Evolutionary conservation across 192 early-diverging fungal species (phyloP), one percentile per base, ranked within the genome.

Genomic region (Backusella tuberculispora): DNA sequence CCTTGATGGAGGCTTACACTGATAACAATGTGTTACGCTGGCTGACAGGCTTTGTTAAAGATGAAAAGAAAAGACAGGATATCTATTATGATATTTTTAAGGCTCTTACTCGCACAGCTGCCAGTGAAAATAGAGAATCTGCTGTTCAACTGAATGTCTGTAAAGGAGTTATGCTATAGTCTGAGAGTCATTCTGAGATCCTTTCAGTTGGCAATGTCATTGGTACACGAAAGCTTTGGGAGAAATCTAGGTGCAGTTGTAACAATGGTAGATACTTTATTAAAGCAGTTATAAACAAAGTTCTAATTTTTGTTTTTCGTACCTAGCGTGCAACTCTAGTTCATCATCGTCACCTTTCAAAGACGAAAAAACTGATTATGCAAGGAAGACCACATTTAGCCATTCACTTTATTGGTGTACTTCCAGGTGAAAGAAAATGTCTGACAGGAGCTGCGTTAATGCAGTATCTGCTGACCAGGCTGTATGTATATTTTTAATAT

Each of bases 131-230:
- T 42, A 15, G 63, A 38, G 75, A 76, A 12, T 76, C 64, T 37
- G 69, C 70, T 5, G 46, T 76, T n/a, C 75, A 76, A 63, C 26
- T 76, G 13, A 67, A 76, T 48, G 75, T 53, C 6, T 76, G 66
- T 63, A 76, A 76, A 46, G 75, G 75, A 17, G 75, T 70, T 24
- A 47, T 69, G 37, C 24, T 76, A 17, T 76, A 69, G 75, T 76
- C 68, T n/a, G 67, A 53, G 14, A 76, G 42, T 15, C 21, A 56
- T 1, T 34, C 15, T 40, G 48, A 70, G 21, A 38, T 44, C 3
- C 42, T 76, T 14, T 64, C 68, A 5, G 14, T 66, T n/a, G 64
- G 37, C 12, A 66, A 66, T 66, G 64, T 34, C 7, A 34, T 66
- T 66, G 64, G 64, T 19, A 8, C 34, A 34, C 24, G 38, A 3